Percentiles rank a stretch among this genome's conserved stretches.
Conservation (phyloP, 78 protist genomes). For the slime mould (Dictyostelium discoideum) region DNA sequence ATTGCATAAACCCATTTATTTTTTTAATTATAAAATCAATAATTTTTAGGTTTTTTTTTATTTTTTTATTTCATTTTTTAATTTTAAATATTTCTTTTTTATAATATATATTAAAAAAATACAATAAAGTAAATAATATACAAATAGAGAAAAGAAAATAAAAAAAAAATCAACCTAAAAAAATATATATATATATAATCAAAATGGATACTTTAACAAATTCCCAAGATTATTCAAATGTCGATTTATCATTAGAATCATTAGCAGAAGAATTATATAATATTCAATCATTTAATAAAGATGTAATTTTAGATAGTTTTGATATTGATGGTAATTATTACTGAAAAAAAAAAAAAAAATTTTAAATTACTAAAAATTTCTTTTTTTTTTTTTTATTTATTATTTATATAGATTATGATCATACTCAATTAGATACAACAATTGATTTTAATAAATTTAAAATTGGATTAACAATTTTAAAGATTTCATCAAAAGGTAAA, state of each 20-base stretch:
- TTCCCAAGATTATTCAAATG: neutral
- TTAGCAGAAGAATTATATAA: conserved; percentile 10
- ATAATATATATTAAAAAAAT: too few species aligned
- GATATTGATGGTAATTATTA: neutral
- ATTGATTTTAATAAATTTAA: conserved; percentile 6
- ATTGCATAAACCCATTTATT: neutral
- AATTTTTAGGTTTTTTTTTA: too few species aligned
- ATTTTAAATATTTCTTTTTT: too few species aligned
- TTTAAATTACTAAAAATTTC: neutral
- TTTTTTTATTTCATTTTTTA: too few species aligned
- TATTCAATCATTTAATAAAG: conserved; percentile 17
- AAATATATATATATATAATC: too few species aligned
- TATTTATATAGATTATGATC: conserved; percentile 12
- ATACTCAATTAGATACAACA: neutral
- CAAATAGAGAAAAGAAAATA: too few species aligned
- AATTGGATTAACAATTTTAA: conserved; percentile 5
- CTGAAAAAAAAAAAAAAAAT: neutral
- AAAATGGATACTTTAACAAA: neutral
- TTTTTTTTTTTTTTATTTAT: neutral
- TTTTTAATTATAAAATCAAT: neutral
- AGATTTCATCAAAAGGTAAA: conserved; percentile 21
- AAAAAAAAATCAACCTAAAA: too few species aligned
- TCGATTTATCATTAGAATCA: neutral
- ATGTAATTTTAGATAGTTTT: neutral
- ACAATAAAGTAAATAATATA: too few species aligned